Conservation (phyloP, 140 eudicot species). For the Oenanthe javanica region DNA sequence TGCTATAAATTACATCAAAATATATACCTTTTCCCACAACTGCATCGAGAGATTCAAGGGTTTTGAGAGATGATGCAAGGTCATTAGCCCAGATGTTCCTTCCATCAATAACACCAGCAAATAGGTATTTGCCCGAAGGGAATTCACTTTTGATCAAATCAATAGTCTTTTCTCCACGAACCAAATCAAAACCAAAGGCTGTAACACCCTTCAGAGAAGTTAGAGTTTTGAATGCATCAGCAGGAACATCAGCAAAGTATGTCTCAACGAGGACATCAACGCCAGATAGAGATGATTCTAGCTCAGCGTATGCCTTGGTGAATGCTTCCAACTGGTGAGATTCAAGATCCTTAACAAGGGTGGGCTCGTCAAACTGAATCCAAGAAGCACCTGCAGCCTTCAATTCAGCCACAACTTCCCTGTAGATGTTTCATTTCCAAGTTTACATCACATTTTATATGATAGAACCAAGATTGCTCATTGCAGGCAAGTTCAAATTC, state of each 20-base stretch:
- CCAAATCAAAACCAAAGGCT: conserved; percentile 69
- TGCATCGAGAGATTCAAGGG: conserved; percentile 50
- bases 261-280: conserved; percentile 64
- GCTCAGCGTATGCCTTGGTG: conserved; percentile 54
- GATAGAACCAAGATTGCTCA: not conserved
- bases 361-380: conserved; percentile 84
- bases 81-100: conserved; percentile 95
- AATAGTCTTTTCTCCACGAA: conserved; percentile 75
- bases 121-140: conserved; percentile 68
- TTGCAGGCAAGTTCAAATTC: conserved; percentile 1
- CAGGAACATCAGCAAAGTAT: conserved; percentile 74
- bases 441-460: not conserved
- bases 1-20: not conserved
- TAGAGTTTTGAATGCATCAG: conserved; percentile 55
- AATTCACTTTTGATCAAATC: conserved; percentile 55
- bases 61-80: conserved; percentile 45
- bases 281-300: conserved; percentile 62
- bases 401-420: conserved; percentile 71
- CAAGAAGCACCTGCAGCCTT: conserved; percentile 77
- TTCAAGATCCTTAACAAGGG: conserved; percentile 71
- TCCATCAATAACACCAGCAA: conserved; percentile 90
- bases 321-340: conserved; percentile 63
- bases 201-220: conserved; percentile 57
- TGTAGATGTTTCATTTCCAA: conserved; percentile 21
- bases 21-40: conserved; percentile 66